These are phyloP conservation scores for Sporothrix curviconia DNA, from an alignment of 2,329 filamentous ascomycete species.

Conservation along the genomic window DNA sequence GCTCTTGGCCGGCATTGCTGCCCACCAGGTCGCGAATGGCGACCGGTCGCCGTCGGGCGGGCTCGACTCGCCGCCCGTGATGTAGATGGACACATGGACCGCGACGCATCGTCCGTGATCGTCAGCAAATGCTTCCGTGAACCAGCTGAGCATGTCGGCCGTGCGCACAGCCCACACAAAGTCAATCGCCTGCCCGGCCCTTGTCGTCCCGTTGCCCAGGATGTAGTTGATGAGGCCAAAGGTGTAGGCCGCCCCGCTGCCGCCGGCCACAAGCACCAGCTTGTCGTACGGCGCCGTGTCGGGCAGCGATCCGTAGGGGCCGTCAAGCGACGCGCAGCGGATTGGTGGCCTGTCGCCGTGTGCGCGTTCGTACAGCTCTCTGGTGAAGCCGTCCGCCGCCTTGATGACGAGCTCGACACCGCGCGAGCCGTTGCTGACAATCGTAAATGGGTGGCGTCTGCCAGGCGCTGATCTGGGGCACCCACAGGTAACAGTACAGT, in stretches of 20 bases:
- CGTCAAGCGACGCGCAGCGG: constrained; percentile 12
- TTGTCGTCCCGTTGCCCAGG: background rate
- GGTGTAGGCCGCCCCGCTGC: constrained; percentile 16
- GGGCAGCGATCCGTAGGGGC: constrained; percentile 16
- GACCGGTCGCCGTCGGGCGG: background rate
- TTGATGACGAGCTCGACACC: constrained; percentile 47
- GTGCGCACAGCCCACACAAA: constrained; percentile 18
- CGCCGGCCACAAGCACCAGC: constrained; percentile 16
- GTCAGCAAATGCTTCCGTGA: constrained; percentile 2
- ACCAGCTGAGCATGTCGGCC: constrained; percentile 11
- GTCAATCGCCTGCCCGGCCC: constrained; percentile 10
- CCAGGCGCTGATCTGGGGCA: constrained; percentile 44
- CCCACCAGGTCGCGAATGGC: background rate
- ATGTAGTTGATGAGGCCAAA: constrained; percentile 16
- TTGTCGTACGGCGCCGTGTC: constrained; percentile 10
- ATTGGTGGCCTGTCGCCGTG: background rate
- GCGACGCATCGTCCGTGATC: background rate
- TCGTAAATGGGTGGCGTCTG: constrained; percentile 57
- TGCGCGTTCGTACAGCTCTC: constrained; percentile 41
- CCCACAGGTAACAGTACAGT: constrained; percentile 54
- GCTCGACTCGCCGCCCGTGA: background rate
- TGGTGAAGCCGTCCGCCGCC: constrained; percentile 48
- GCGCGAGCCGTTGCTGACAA: constrained; percentile 38
- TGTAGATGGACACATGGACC: constrained; percentile 9
- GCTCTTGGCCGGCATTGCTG: too few species aligned